These are phyloP conservation scores for Penicillium angulare DNA, from an alignment of 495 filamentous ascomycete genomes.

Conservation along the genomic window DNA sequence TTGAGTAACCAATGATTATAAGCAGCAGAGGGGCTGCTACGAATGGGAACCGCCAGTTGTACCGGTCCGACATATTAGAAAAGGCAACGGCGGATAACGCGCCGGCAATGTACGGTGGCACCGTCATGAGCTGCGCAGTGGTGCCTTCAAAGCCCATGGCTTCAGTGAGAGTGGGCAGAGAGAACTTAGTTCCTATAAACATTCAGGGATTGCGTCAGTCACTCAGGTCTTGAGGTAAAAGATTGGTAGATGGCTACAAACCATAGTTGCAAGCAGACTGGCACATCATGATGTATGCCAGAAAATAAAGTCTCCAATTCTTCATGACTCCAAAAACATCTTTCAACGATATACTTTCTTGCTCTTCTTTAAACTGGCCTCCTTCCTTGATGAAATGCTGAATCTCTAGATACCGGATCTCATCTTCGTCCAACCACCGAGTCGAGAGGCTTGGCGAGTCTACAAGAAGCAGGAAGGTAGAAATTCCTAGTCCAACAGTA, in stretches of 20 bases:
- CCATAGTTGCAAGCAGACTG: constrained; percentile 29
- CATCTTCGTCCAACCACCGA: constrained; percentile 21
- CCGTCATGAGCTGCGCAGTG: constrained; percentile 31
- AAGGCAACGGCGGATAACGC: constrained; percentile 32
- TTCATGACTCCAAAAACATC: constrained; percentile 20
- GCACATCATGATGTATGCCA: constrained; percentile 27
- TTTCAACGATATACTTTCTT: constrained; percentile 13
- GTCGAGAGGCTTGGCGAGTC: constrained; percentile 20
- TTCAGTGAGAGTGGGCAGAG: constrained; percentile 30
- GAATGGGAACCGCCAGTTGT: constrained; percentile 41
- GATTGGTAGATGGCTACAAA: neutral
- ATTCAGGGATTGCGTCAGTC: neutral
- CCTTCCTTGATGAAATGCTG: constrained; percentile 32
- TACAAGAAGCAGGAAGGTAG: constrained; percentile 51
- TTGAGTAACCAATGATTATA: constrained; percentile 29
- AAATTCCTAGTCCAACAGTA: constrained; percentile 53
- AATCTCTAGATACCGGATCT: constrained; percentile 29
- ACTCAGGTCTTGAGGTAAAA: too few species aligned
- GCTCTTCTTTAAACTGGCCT: constrained; percentile 22
- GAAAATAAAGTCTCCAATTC: constrained; percentile 30
- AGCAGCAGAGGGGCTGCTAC: constrained; percentile 26
- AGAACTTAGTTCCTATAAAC: constrained; percentile 26
- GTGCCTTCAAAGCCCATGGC: constrained; percentile 30
- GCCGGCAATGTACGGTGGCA: constrained; percentile 32
- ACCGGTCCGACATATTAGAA: constrained; percentile 32